Evolutionary conservation across 83 land plant genomes (phyloP).

Genomic region (Diphasiastrum complanatum): DNA sequence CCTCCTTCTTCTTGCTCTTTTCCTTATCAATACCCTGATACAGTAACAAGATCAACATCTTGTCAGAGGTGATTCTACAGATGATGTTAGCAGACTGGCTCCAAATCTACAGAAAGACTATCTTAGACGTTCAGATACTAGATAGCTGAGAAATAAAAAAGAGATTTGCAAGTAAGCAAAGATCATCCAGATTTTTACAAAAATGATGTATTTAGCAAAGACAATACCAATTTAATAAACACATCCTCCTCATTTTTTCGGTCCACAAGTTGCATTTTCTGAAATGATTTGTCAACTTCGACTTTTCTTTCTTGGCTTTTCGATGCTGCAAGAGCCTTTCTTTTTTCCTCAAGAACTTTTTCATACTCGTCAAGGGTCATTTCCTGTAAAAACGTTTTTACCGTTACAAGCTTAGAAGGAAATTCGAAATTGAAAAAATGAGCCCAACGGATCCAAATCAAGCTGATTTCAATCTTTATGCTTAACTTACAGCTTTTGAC

Average conservation of each 20-base stretch:
- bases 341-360: slow-evolving; percentile 19
- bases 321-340: slow-evolving; percentile 19
- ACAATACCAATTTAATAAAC: slow-evolving; percentile 27
- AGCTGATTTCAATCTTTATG: no score
- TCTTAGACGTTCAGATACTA: no score
- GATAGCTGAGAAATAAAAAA: no score
- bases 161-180: background rate
- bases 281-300: slow-evolving; percentile 18
- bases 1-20: background rate
- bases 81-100: no score
- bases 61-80: no score
- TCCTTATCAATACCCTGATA: slow-evolving; percentile 2
- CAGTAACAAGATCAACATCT: no score
- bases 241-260: slow-evolving; percentile 29
- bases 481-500: no score
- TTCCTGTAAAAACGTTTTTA: slow-evolving; percentile 14
- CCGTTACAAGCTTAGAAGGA: background rate
- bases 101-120: no score
- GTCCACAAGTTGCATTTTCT: slow-evolving; percentile 21
- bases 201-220: slow-evolving; percentile 1
- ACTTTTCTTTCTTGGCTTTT: slow-evolving; percentile 26
- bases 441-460: no score
- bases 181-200: background rate
- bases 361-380: slow-evolving; percentile 40
- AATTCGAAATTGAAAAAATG: background rate